Base-by-base conservation (phyloP, 371 early-diverging fungal species). In the Circinella umbellata region DNA sequence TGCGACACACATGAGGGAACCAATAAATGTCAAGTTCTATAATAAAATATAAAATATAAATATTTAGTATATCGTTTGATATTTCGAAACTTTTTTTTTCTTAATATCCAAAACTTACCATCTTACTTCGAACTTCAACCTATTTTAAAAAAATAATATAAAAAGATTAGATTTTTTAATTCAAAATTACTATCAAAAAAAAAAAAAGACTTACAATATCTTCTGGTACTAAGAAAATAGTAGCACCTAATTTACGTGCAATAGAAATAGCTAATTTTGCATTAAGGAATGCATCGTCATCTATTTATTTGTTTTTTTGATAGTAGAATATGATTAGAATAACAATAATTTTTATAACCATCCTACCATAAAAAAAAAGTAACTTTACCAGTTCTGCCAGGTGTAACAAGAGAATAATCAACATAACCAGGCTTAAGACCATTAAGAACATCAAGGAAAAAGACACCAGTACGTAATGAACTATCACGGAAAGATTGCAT, bases 161-260 rank as follows among this genome's bases (percentile, higher is more conserved):
- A 47, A 47, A 3, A 11, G 1, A 47, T 47, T 9, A 47, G 15
- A 47, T 15, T 47, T 47, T 47, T 47, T 11, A 1, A 47, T 15
- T 15, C 47, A 47, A 47, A 47, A 15, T 47, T 47, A n/a, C 47
- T 11, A 1, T 9, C 0, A 47, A 47, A 15, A 47, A 3, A 47
- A 47, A 15, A 47, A 11, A 11, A 15, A 47, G 3, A 47, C 47
- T 47, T 47, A 51, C 51, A 81, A 98, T 97, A 85, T 98, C 98
- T 83, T 98, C 98, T 10, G 98, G 98, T 55, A 97, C 87, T 64
- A 97, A 88, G 85, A 98, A 98, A 75, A 98, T 97, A 49, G 97
- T 96, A n/a, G 98, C 98, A 42, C 98, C 98, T 66, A 98, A 83
- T 82, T 97, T 97, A 80, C 98, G 92, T 11, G 98, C 98, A 84